phyloP scores from a whole-genome alignment of 768 basidiomycete species.

The Grammothele lineata region DNA sequence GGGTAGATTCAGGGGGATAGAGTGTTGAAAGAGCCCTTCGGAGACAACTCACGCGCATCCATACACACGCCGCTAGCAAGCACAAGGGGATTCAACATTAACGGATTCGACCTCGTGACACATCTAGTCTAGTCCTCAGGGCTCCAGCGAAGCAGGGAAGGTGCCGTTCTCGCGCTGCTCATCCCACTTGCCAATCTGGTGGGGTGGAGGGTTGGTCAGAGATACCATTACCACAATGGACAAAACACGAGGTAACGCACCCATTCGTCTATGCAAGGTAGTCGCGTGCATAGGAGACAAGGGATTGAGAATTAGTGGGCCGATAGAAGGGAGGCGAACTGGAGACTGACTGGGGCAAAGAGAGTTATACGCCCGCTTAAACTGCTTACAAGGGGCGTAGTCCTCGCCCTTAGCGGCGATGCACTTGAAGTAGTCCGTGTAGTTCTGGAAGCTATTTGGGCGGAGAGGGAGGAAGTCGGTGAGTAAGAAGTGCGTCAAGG shows the following conservation, averaged over 20 bases:
- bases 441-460: constrained; percentile 78
- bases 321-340: not conserved
- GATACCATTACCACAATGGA: not conserved
- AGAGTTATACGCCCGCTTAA: constrained; percentile 93
- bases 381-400: constrained; percentile 97
- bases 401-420: constrained; percentile 96
- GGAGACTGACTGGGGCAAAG: constrained; percentile 91
- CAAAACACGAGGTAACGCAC: constrained; percentile 36
- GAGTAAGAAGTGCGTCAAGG: not conserved
- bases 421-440: constrained; percentile 98
- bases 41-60: too few species aligned
- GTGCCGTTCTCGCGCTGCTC: constrained; percentile 91
- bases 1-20: too few species aligned
- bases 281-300: too few species aligned
- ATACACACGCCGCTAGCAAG: too few species aligned
- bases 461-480: not conserved
- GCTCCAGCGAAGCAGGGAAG: constrained; percentile 89
- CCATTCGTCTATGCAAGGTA: constrained; percentile 97
- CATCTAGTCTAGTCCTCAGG: constrained; percentile 32
- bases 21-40: too few species aligned
- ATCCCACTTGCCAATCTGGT: constrained; percentile 83
- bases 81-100: too few species aligned
- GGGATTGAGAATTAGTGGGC: constrained; percentile 4
- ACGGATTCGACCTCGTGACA: too few species aligned
- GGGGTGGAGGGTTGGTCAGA: too few species aligned